Evolutionary conservation across 176 grass and related monocot species (phyloP), one percentile per base, ranked within the genome.

Genomic region (Areca catechu): DNA sequence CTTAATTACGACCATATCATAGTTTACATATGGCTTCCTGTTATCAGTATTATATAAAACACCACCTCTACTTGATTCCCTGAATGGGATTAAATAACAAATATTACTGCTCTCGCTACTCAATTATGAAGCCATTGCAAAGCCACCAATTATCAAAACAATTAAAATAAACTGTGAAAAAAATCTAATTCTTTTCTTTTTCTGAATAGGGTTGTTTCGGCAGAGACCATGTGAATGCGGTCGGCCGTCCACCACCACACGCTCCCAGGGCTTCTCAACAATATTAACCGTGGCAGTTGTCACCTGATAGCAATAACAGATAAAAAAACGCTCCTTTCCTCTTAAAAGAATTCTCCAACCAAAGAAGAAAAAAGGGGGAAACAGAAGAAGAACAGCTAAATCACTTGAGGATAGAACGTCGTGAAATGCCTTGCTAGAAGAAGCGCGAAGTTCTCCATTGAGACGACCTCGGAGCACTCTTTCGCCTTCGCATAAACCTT

Each of bases 401-500:
- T 30, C 10, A 91, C 92, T 80, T 88, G 92, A 9, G 80, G 80
- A 69, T 97, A 91, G 28, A 65, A 22, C 15, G 75, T 74, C 4
- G 80, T 76, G 72, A 97, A 97, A 71, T 97, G 92, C 54, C 55
- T 97, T 0, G 74, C 86, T 6, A 97, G 83, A 20, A 91, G 73
- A 12, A 91, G 15, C 4, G 92, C 83, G 67, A 97, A 97, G 22
- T 64, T 75, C 78, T 97, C 92, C 86, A 84, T 63, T 19, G 86
- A 88, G 23, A 82, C 66, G 20, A 79, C 78, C 76, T 80, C 72
- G 30, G 65, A 80, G 77, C 80, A 88, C 80, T 97, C 86, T 49
- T 97, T 97, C 20, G 86, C 92, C 72, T 97, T 97, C 15, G 67
- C 92, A 69, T 91, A 97, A 21, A 97, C 92, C 92, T 97, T 65